Evolutionary conservation across 768 basidiomycete genomes (phyloP).

Genomic region (Boletus sp.): DNA sequence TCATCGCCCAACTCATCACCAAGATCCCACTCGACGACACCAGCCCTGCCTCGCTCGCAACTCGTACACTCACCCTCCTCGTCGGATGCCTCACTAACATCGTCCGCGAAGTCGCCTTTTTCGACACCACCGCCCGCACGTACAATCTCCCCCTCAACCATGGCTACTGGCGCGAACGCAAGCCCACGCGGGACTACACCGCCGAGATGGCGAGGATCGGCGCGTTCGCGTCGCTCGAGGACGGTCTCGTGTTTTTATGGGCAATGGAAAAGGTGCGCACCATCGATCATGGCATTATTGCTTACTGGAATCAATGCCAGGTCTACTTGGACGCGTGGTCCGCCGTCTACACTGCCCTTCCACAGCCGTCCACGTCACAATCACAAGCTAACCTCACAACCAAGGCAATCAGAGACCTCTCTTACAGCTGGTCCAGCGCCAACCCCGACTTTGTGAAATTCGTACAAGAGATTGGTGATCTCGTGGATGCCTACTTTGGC

Average conservation of each 20-base stretch:
- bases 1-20: conserved; percentile 64
- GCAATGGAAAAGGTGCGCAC: conserved; percentile 68
- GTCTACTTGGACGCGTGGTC: conserved; percentile 72
- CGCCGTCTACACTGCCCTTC: conserved; percentile 34
- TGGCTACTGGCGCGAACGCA: conserved; percentile 46
- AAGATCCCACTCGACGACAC: conserved; percentile 46
- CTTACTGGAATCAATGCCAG: conserved; percentile 32
- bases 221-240: conserved; percentile 46
- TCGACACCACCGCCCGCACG: conserved; percentile 46
- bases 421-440: conserved; percentile 56
- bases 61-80: conserved; percentile 46
- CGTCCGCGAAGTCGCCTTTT: conserved; percentile 58
- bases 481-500: conserved; percentile 42
- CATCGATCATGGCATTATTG: no score
- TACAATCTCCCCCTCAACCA: conserved; percentile 44
- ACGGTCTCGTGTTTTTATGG: conserved; percentile 73
- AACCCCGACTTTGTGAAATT: conserved; percentile 51
- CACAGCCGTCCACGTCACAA: background rate
- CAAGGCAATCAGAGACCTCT: conserved; percentile 45
- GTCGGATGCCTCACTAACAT: conserved; percentile 57
- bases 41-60: conserved; percentile 5
- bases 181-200: conserved; percentile 66
- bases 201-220: conserved; percentile 65
- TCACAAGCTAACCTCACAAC: conserved; percentile 13
- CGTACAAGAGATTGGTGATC: conserved; percentile 46